These are phyloP conservation scores for Diplosphaera chodatii DNA, from an alignment of 139 green algal genomes.

Conservation along the genomic window DNA sequence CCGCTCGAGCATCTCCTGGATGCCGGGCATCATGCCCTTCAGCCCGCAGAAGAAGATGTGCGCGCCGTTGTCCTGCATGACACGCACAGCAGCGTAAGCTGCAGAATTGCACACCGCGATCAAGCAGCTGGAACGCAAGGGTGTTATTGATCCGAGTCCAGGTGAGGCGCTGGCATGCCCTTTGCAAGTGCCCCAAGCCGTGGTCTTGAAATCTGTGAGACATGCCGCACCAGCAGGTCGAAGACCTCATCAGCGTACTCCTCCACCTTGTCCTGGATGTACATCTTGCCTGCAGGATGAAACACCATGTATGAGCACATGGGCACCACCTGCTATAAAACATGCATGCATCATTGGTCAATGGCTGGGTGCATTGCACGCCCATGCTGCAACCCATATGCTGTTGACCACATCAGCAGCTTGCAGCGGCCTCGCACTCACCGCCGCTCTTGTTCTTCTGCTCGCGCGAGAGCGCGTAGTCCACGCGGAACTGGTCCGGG, in stretches of 20 bases:
- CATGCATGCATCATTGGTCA: no score
- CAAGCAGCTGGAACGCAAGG: no score
- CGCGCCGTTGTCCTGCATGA: slow-evolving; percentile 71
- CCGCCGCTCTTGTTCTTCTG: slow-evolving; percentile 82
- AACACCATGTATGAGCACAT: no score
- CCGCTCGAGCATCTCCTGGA: slow-evolving; percentile 90
- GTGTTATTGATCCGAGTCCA: no score
- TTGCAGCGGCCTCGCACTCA: slow-evolving; percentile 82
- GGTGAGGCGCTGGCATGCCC: no score
- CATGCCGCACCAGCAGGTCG: slow-evolving; percentile 62
- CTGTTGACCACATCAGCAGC: neutral
- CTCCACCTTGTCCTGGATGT: slow-evolving; percentile 92
- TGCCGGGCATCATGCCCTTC: slow-evolving; percentile 99
- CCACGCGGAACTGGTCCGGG: slow-evolving; percentile 93
- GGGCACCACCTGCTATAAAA: no score
- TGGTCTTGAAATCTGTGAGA: no score
- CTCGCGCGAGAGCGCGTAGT: slow-evolving; percentile 88
- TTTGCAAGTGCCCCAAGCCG: no score
- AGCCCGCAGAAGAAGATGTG: slow-evolving; percentile 99
- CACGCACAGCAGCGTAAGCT: no score
- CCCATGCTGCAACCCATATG: no score
- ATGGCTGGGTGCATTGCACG: no score
- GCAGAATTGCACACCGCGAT: no score
- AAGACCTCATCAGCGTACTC: slow-evolving; percentile 98
- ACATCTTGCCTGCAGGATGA: slow-evolving; percentile 54